A percentile compares a stretch with the other conserved stretches of the same genome.
Conservation (phyloP, 345 rosid genomes). For the Dipteronia sinensis region DNA sequence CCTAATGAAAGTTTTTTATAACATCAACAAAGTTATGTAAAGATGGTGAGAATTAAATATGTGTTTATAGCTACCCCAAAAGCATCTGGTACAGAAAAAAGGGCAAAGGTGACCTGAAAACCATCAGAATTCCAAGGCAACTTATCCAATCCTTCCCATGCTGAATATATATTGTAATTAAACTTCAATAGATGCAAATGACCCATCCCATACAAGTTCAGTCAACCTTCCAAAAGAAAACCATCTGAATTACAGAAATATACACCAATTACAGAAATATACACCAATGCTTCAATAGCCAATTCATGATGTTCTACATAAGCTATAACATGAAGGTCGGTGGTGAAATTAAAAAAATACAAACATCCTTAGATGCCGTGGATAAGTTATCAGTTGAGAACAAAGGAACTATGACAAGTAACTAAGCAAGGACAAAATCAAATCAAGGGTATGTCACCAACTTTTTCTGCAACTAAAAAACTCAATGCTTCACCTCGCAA, state of each 20-base stretch:
- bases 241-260: slow-evolving; percentile 7
- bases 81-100: slow-evolving; percentile 8
- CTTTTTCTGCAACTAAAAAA: not conserved
- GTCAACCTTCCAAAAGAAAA: slow-evolving; percentile 60
- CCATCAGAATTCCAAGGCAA: slow-evolving; percentile 33
- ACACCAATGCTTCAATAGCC: not conserved
- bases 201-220: slow-evolving; percentile 96
- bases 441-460: not conserved
- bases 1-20: slow-evolving; percentile 44
- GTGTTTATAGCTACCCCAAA: not conserved
- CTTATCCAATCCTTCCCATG: slow-evolving; percentile 41
- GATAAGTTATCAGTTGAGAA: not conserved
- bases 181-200: slow-evolving; percentile 72
- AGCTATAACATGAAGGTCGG: not conserved
- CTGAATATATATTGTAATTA: slow-evolving; percentile 24
- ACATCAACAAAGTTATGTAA: slow-evolving; percentile 18
- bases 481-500: not conserved
- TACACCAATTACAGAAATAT: not conserved
- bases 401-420: not conserved
- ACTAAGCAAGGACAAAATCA: not conserved
- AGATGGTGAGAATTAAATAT: slow-evolving; percentile 6
- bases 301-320: not conserved
- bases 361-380: not conserved
- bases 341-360: not conserved
- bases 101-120: slow-evolving; percentile 43